phyloP scores from a whole-genome alignment of 2,329 filamentous ascomycete species.

The Sporothrix phasma region DNA sequence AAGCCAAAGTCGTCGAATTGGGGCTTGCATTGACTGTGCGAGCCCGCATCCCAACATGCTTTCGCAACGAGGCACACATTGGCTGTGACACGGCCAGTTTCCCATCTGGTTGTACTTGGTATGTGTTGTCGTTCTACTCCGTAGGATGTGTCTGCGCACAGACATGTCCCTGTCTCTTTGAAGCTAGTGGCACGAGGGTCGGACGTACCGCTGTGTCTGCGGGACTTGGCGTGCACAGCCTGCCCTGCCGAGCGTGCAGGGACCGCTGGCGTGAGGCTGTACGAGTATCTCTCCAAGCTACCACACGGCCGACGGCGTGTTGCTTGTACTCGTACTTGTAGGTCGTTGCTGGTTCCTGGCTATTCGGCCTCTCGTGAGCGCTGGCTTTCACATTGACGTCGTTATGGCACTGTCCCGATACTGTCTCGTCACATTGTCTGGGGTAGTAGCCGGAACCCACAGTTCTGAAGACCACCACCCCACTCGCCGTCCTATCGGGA shows the following conservation, averaged over 20 bases:
- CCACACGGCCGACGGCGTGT: not conserved
- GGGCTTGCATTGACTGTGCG: not conserved
- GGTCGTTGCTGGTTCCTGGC: not conserved
- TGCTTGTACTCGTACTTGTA: too few relatives aligned
- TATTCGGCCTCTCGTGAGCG: not conserved
- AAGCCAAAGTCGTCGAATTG: too few relatives aligned
- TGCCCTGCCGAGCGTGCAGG: not conserved
- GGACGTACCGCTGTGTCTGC: not conserved
- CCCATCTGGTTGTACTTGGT: too few relatives aligned
- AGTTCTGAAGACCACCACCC: not conserved
- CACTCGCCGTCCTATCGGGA: slow-evolving; percentile 4
- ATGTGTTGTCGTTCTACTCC: not conserved
- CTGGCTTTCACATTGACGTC: not conserved
- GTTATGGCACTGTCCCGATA: not conserved
- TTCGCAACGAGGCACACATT: not conserved
- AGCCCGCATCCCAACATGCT: not conserved
- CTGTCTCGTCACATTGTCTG: not conserved
- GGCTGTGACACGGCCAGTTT: slow-evolving; percentile 1
- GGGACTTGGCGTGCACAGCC: not conserved
- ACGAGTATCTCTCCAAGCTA: not conserved
- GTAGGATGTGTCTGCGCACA: not conserved
- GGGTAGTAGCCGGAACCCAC: not conserved
- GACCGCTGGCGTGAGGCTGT: not conserved
- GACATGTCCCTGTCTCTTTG: not conserved
- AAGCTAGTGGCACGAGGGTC: not conserved